phyloP scores from a whole-genome alignment of 2,329 filamentous ascomycete species.

The Clarireedia monteithiana region DNA sequence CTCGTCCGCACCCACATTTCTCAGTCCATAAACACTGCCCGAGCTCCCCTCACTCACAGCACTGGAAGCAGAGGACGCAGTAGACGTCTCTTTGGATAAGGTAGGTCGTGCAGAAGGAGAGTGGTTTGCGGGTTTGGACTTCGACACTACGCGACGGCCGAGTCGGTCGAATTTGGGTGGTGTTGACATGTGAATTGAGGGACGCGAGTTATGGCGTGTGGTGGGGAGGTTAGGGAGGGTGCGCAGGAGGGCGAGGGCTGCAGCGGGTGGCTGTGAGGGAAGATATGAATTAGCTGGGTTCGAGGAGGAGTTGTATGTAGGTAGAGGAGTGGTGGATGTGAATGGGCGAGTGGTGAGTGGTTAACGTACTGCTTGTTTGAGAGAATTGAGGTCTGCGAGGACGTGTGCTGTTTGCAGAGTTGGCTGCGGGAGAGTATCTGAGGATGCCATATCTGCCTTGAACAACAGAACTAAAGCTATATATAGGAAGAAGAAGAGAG shows the following conservation, averaged over 20 bases:
- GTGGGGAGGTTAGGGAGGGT: neutral
- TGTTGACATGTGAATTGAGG: neutral
- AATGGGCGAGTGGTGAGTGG: neutral
- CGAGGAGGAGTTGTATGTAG: neutral
- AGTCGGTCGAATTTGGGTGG: neutral
- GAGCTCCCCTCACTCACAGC: neutral
- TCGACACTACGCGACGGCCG: neutral
- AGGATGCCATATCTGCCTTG: neutral
- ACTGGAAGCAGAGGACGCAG: neutral
- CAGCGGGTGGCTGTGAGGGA: neutral
- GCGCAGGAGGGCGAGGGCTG: neutral
- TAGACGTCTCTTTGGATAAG: neutral
- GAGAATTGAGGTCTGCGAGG: constrained; percentile 9
- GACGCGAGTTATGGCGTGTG: neutral
- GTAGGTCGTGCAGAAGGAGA: neutral
- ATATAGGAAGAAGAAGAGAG: no score
- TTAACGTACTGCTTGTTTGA: constrained; percentile 7
- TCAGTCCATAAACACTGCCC: neutral
- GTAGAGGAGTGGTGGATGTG: neutral
- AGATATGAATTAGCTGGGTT: neutral
- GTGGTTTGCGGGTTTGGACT: neutral
- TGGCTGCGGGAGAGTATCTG: neutral
- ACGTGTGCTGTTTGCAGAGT: constrained; percentile 5
- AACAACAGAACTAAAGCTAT: no score
- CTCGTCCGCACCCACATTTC: neutral